Conservation (phyloP, 148 eudicot species). For the Bassia scoparia region DNA sequence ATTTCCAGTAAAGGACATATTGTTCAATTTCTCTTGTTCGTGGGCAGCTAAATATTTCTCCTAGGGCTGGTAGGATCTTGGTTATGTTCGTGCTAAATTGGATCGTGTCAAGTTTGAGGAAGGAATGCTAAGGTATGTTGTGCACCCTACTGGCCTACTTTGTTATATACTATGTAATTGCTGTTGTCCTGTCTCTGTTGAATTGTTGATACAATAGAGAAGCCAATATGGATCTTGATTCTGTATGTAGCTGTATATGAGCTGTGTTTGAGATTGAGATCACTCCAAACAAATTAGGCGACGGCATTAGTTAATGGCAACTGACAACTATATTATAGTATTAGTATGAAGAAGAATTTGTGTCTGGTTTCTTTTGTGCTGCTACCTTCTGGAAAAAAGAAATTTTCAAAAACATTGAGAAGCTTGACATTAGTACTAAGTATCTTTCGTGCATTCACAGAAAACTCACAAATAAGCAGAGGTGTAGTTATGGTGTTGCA, state of each 20-base stretch:
- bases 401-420: not conserved
- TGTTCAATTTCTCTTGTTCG: not conserved
- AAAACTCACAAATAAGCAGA: not conserved
- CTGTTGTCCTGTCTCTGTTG: not conserved
- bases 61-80: slow-evolving; percentile 89
- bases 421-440: not conserved
- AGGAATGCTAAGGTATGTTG: slow-evolving; percentile 67
- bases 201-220: not conserved
- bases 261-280: not conserved
- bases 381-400: not conserved
- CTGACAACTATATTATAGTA: not conserved
- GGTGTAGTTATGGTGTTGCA: not conserved
- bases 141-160: not conserved
- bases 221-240: not conserved
- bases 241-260: not conserved
- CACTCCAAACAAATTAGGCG: not conserved
- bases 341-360: not conserved
- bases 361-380: not conserved
- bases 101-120: slow-evolving; percentile 55
- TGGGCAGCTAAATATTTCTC: slow-evolving; percentile 77
- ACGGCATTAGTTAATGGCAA: not conserved
- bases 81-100: slow-evolving; percentile 72
- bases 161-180: too few relatives aligned
- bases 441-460: not conserved
- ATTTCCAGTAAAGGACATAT: not conserved